A percentile compares a stretch with the other conserved stretches of the same genome.
Conservation (phyloP, 2,329 filamentous ascomycete species). For the Setomelanomma holmii region DNA sequence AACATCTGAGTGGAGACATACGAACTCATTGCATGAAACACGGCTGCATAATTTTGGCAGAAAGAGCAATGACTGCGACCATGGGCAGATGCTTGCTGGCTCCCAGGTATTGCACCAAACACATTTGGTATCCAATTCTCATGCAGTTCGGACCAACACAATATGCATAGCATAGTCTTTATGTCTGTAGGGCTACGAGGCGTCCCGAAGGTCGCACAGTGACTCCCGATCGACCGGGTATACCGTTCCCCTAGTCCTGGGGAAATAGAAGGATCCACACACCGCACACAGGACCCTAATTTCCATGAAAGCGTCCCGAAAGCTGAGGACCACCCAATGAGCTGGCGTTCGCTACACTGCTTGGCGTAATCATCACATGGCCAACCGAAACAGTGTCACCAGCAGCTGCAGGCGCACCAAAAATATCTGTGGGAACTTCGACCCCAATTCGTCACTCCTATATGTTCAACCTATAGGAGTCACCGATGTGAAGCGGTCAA, state of each 20-base stretch:
- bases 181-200: background rate
- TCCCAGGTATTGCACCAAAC: too few species aligned
- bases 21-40: background rate
- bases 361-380: background rate
- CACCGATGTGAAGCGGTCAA: slow-evolving; percentile 1
- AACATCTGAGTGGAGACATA: background rate
- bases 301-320: background rate
- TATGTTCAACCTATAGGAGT: background rate
- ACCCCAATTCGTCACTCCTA: background rate
- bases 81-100: too few species aligned
- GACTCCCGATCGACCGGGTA: background rate
- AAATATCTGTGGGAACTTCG: slow-evolving; percentile 1
- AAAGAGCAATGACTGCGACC: too few species aligned
- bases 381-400: background rate
- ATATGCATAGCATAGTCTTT: background rate
- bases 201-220: background rate
- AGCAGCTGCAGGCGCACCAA: background rate
- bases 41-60: too few species aligned
- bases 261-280: background rate
- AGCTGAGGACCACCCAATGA: background rate
- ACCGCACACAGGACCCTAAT: background rate
- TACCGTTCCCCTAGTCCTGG: background rate
- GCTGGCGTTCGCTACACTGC: slow-evolving; percentile 1
- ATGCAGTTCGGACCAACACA: background rate
- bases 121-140: background rate